These are phyloP conservation scores for Psilocybe mexicana DNA, from an alignment of 1,284 basidiomycete species.

Conservation along the genomic window DNA sequence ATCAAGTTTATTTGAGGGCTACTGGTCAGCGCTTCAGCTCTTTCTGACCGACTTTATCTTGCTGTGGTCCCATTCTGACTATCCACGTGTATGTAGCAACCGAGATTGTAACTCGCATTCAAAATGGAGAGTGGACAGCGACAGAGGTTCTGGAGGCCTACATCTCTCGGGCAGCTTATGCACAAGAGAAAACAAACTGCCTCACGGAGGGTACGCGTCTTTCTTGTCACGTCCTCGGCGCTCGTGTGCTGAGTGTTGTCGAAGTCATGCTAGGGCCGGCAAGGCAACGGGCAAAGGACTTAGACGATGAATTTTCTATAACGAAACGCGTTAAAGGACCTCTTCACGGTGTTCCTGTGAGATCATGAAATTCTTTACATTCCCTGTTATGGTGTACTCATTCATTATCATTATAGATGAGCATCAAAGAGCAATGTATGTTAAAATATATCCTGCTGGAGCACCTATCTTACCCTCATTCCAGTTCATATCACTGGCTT, in stretches of 20 bases:
- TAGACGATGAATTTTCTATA: slow-evolving; percentile 65
- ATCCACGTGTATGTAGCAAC: slow-evolving; percentile 41
- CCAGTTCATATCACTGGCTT: slow-evolving; percentile 61
- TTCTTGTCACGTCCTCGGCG: not conserved
- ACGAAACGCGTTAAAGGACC: slow-evolving; percentile 67
- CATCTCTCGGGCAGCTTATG: slow-evolving; percentile 63
- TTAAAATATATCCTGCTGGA: not conserved
- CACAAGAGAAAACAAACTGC: slow-evolving; percentile 73
- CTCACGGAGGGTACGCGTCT: slow-evolving; percentile 69
- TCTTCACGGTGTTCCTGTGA: slow-evolving; percentile 82
- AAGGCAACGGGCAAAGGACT: slow-evolving; percentile 55
- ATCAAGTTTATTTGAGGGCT: slow-evolving; percentile 21
- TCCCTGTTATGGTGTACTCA: slow-evolving; percentile 35
- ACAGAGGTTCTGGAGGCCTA: slow-evolving; percentile 72
- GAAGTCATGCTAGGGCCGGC: slow-evolving; percentile 73
- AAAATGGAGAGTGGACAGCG: slow-evolving; percentile 70
- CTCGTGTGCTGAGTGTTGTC: not conserved
- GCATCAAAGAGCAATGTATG: slow-evolving; percentile 64
- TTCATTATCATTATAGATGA: slow-evolving; percentile 28
- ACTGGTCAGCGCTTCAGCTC: slow-evolving; percentile 20
- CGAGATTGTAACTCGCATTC: slow-evolving; percentile 63
- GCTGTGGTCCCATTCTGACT: not conserved
- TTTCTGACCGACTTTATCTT: not conserved
- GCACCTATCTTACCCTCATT: not conserved
- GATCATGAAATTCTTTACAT: slow-evolving; percentile 25